Base-by-base conservation (phyloP, 1,284 basidiomycete species). In the Fomitopsis palustris region DNA sequence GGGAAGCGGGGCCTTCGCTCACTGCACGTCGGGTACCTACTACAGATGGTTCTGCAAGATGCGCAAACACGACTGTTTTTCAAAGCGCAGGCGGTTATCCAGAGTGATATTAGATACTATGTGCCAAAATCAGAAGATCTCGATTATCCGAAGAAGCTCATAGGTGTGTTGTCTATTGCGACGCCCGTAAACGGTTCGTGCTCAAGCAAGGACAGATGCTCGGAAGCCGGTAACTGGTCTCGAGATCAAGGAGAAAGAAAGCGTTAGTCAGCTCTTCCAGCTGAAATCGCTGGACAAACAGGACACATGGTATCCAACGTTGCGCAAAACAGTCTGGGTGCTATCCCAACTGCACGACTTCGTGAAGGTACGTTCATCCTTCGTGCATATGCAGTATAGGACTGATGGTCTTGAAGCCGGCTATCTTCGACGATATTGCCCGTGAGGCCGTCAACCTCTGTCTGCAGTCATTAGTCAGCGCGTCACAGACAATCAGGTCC, bases 21-120 rank as follows among this genome's bases (percentile, higher is more conserved):
- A 53, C 74, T 94, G 45, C 86, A 88, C 62, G 85, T 87, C 55
- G 82, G 87, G 60, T 84, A 89, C 55, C 76, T 97, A 6, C 75
- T 97, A 42, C 84, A 91, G 69, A 93, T 95, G 84, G 89, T 97
- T 1, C 75, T 96, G 23, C 94, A 96, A 72, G 95, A 97, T 69
- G 93, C 94, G 1, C 95, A 97, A 77, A 97, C 95, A 6, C 78
- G 94, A 55, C 74, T 97, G 54, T 93, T 97, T 65, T 97, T 97
- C 81, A 90, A 96, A 69, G 95, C 95, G 8, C 95, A 97, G 73
- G 84, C 92, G 1, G 82, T 96, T 53, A 86, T 97, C 49, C 91
- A 95, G 69, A 82, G 84, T 31, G 95, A 97, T 54, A 93, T 97
- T 43, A 78, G 89, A 66, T 87, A 92, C 69, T 96, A 90, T 73